Evolutionary conservation across 176 grass and related monocot genomes (phyloP), one percentile per base, ranked within the genome.

Genomic region (Thalia dealbata): DNA sequence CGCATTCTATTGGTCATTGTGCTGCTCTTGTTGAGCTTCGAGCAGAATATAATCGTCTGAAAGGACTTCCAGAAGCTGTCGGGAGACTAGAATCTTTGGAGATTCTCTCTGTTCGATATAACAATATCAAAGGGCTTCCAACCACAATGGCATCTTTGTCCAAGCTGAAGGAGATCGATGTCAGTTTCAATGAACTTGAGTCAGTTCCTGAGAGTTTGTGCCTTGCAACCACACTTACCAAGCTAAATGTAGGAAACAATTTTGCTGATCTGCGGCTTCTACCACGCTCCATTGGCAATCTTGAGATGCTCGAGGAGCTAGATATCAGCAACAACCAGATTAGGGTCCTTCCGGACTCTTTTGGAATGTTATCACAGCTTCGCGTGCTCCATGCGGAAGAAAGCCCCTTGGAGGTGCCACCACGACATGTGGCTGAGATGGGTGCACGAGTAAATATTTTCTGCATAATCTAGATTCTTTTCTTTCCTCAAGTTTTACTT

Each of bases 321-420:
- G 87, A 99, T 78, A 95, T 99, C 68, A 99, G 90, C 82, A 99
- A 95, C 77, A 99, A 99, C 44, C 95, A 99, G 82, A 99, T 99
- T 71, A 88, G 75, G 77, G 71, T 91, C 72, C 86, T 99, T 73
- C 95, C 95, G 7, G 87, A 99, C 75, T 93, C 95, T 61, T 93
- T 99, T 76, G 86, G 83, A 59, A 81, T 81, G 62, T 79, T 99
- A 46, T 73, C 80, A 64, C 82, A 67, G 64, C 86, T 99, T 30
- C 81, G 63, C 23, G 75, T 99, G 50, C 95, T 99, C 79, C 82
- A 70, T 62, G 87, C 81, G 21, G 83, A 99, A 83, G 90, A 99
- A 81, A 99, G 93, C 73, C 95, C 95, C 74, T 83, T 99, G 56
- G 90, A 99, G 42, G 67, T 99, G 69, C 95, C 95, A 73, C 95